These are phyloP conservation scores for Salvia splendens DNA, from an alignment of 257 asterid species.

Conservation along the genomic window DNA sequence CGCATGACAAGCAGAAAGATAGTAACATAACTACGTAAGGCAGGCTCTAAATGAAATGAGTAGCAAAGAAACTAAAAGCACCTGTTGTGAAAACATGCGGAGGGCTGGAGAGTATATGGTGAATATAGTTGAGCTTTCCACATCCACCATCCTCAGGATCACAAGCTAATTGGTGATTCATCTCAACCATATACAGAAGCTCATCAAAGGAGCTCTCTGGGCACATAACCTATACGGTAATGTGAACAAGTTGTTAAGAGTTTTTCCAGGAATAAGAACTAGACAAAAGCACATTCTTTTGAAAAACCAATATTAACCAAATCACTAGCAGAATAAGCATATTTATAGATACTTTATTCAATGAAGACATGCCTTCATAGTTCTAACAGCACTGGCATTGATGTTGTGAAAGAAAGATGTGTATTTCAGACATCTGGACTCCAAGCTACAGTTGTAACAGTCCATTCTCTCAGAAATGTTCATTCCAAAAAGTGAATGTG, in stretches of 20 bases:
- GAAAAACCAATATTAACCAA: constrained; percentile 15
- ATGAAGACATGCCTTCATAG: constrained; percentile 69
- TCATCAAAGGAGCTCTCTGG: constrained; percentile 82
- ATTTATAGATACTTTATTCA: constrained; percentile 20
- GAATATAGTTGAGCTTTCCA: constrained; percentile 78
- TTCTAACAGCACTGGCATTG: constrained; percentile 93
- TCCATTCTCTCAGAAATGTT: constrained; percentile 84
- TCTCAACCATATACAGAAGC: constrained; percentile 85
- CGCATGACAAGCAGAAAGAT: constrained; percentile 11
- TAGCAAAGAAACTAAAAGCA: constrained; percentile 31
- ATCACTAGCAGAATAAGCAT: constrained; percentile 16
- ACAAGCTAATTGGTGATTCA: constrained; percentile 94
- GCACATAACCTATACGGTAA: constrained; percentile 65
- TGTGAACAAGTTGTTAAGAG: constrained; percentile 19
- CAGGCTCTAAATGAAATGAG: constrained; percentile 8
- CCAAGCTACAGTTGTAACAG: constrained; percentile 79
- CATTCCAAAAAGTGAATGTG: constrained; percentile 92
- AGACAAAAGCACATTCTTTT: constrained; percentile 20
- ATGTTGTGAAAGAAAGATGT: constrained; percentile 87
- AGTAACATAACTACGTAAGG: neutral
- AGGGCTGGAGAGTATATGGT: constrained; percentile 76
- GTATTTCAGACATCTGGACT: constrained; percentile 87
- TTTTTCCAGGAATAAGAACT: constrained; percentile 27
- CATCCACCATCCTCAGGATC: constrained; percentile 88
- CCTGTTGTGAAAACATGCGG: constrained; percentile 94